Evolutionary conservation across 1,284 basidiomycete species (phyloP).

Genomic region (Microbotryum lychnidis-dioicae): DNA sequence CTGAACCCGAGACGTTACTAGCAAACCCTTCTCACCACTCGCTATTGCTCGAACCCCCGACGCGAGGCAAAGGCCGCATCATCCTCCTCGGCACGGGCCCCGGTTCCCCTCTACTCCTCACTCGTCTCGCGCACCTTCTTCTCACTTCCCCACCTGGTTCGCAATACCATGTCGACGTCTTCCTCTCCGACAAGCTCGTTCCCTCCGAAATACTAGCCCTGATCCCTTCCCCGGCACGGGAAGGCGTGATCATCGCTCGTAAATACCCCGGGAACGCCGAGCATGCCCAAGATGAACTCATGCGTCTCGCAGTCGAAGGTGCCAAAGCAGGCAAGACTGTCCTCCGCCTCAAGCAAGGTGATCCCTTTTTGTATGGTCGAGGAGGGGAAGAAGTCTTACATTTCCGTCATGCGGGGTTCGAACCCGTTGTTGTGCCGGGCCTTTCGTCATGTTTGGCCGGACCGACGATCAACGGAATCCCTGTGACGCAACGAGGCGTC

Average conservation of each 20-base stretch:
- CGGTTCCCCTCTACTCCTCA: conserved; percentile 85
- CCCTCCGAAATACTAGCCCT: conserved; percentile 77
- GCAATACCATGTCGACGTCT: conserved; percentile 45
- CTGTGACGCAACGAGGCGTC: conserved; percentile 90
- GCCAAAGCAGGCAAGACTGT: conserved; percentile 73
- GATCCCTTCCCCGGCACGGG: conserved; percentile 51
- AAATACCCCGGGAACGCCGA: conserved; percentile 98
- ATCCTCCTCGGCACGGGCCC: conserved; percentile 89
- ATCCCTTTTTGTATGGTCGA: conserved; percentile 88
- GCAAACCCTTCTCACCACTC: conserved; percentile 14
- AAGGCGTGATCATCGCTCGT: conserved; percentile 63
- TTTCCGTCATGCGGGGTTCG: conserved; percentile 71
- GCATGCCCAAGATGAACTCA: conserved; percentile 85
- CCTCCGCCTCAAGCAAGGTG: conserved; percentile 91
- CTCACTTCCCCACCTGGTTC: conserved; percentile 64
- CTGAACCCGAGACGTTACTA: neutral
- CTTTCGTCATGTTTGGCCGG: conserved; percentile 81
- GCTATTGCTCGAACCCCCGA: conserved; percentile 20
- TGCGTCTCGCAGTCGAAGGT: conserved; percentile 77
- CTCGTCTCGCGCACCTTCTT: conserved; percentile 71
- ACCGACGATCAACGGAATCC: conserved; percentile 79
- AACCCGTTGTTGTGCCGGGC: conserved; percentile 77
- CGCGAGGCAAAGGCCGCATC: conserved; percentile 54
- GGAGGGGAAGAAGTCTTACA: conserved; percentile 90
- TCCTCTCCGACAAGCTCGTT: conserved; percentile 95